A percentile compares a stretch with the other conserved stretches of the same genome.
phyloP scores from a whole-genome alignment of 306 rosid species.

The Castanea sativa region DNA sequence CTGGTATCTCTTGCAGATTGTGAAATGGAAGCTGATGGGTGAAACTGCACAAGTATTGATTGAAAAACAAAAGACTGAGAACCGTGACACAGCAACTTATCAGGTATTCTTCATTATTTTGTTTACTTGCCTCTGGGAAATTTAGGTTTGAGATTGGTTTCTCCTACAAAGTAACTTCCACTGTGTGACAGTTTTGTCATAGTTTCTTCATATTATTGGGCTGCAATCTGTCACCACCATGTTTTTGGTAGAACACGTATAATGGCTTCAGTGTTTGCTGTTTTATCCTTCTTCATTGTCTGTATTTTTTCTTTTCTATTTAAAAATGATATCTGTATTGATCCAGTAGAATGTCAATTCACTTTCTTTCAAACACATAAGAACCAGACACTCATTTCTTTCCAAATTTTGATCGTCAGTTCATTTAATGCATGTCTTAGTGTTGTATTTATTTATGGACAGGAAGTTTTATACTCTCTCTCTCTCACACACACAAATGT shows the following conservation, averaged over 20 bases:
- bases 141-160: neutral
- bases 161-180: neutral
- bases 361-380: neutral
- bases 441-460: neutral
- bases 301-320: neutral
- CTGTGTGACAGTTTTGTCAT: neutral
- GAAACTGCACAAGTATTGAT: too few species aligned
- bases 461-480: neutral
- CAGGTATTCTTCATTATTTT: neutral
- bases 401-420: neutral
- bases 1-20: too few species aligned
- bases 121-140: neutral
- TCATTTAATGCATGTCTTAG: neutral
- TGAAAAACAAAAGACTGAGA: too few species aligned
- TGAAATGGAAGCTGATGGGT: too few species aligned
- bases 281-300: neutral
- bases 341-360: neutral
- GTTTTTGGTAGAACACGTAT: neutral
- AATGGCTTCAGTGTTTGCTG: neutral
- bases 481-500: neutral
- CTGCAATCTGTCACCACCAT: neutral
- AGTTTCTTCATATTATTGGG: neutral
- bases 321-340: neutral
- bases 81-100: neutral
- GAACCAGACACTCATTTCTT: neutral